These are phyloP conservation scores for Cystofilobasidium macerans DNA, from an alignment of 768 basidiomycete genomes.

Conservation along the genomic window DNA sequence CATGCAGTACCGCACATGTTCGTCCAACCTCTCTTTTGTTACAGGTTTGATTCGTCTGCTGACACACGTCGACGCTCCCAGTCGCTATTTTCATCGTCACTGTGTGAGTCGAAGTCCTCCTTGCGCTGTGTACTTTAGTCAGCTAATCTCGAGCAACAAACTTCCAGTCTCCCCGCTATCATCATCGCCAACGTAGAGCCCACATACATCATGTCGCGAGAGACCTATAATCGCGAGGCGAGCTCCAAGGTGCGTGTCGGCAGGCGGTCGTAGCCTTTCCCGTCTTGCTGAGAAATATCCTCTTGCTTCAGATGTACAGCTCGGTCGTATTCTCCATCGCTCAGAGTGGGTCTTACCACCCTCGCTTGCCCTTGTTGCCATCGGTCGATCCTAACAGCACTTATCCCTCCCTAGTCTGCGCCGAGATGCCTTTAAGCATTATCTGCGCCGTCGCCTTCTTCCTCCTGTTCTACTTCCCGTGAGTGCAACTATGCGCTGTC, in stretches of 20 bases:
- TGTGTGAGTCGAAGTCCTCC: too few relatives aligned
- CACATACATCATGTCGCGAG: conserved; percentile 63
- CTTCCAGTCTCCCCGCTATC: conserved; percentile 59
- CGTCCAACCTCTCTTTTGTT: too few relatives aligned
- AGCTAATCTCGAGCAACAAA: too few relatives aligned
- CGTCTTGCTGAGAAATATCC: too few relatives aligned
- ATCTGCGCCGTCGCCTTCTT: conserved; percentile 65
- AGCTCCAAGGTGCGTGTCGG: conserved; percentile 74
- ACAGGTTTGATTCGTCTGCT: too few relatives aligned
- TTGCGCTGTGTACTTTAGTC: too few relatives aligned
- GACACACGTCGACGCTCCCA: too few relatives aligned
- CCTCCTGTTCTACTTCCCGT: conserved; percentile 56
- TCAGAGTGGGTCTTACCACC: too few relatives aligned
- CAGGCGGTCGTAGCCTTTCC: conserved; percentile 40
- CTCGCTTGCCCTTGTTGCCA: too few relatives aligned
- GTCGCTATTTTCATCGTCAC: conserved; percentile 50
- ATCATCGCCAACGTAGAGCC: conserved; percentile 74
- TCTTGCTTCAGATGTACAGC: too few relatives aligned
- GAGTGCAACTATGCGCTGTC: conserved; percentile 54
- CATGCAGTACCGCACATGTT: conserved; percentile 68
- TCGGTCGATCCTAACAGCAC: too few relatives aligned
- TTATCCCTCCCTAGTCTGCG: conserved; percentile 63
- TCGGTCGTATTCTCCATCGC: too few relatives aligned
- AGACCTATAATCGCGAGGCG: conserved; percentile 47
- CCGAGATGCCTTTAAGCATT: conserved; percentile 67